Conservation (phyloP, 2,329 filamentous ascomycete species). For the Phialophora expanda region DNA sequence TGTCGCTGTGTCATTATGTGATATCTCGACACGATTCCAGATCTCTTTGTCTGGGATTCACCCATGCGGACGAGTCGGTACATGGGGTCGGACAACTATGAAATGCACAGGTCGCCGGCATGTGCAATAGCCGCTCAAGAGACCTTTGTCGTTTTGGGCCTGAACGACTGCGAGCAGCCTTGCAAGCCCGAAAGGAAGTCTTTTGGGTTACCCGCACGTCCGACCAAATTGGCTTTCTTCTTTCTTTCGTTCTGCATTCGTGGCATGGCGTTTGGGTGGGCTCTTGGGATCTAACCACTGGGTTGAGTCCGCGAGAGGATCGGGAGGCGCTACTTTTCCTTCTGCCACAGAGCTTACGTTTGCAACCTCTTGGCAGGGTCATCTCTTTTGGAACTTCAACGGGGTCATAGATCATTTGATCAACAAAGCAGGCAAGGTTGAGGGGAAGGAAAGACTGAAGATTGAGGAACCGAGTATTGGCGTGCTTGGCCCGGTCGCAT, state of each 20-base stretch:
- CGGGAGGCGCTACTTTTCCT: conserved; percentile 2
- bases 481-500: conserved; percentile 2
- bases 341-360: background rate
- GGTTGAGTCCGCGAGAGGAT: background rate
- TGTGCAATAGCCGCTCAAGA: background rate
- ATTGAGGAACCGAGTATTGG: background rate
- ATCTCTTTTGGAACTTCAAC: background rate
- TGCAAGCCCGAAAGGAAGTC: background rate
- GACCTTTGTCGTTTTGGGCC: background rate
- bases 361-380: conserved; percentile 4
- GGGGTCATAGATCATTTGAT: background rate
- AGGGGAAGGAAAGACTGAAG: background rate
- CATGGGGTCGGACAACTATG: background rate
- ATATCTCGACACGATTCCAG: conserved; percentile 26
- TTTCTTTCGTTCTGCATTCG: conserved; percentile 2
- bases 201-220: background rate
- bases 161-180: background rate
- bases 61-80: background rate
- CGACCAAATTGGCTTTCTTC: background rate
- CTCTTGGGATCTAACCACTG: background rate
- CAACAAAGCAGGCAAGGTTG: background rate
- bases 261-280: conserved; percentile 17
- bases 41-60: background rate
- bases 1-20: conserved; percentile 70
- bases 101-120: background rate